These are phyloP conservation scores for Wallacemonas sp. DNA, from an alignment of 208 protist genomes.

Conservation along the genomic window DNA sequence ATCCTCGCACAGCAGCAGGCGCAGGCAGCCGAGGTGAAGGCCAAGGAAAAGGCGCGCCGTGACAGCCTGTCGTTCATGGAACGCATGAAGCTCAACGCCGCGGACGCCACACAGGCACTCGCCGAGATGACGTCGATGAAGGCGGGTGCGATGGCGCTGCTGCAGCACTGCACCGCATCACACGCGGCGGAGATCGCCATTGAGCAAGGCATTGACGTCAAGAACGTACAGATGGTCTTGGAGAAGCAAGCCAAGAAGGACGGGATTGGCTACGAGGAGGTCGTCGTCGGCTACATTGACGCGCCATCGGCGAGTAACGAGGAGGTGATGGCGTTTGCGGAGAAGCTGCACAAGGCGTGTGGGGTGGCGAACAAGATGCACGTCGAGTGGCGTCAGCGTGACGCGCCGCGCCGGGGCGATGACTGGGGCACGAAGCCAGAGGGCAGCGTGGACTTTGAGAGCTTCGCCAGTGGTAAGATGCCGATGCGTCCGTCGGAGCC, in stretches of 20 bases:
- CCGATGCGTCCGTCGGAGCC: neutral
- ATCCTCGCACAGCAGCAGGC: conserved; percentile 47
- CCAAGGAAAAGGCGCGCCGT: conserved; percentile 17
- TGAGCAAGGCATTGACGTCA: conserved; percentile 81
- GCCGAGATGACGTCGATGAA: conserved; percentile 54
- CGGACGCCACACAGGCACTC: conserved; percentile 30
- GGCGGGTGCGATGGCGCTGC: conserved; percentile 69
- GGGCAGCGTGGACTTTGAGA: conserved; percentile 1
- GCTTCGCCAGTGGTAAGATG: neutral
- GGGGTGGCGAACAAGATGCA: conserved; percentile 67
- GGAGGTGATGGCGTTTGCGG: conserved; percentile 78
- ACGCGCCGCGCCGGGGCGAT: neutral
- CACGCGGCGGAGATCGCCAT: conserved; percentile 85
- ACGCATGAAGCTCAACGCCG: conserved; percentile 22
- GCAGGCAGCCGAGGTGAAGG: conserved; percentile 17
- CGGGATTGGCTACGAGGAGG: conserved; percentile 45
- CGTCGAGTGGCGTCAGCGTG: conserved; percentile 47
- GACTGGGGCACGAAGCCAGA: neutral
- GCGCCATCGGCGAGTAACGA: conserved; percentile 62
- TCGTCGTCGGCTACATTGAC: conserved; percentile 88
- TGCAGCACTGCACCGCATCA: conserved; percentile 85
- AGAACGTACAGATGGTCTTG: conserved; percentile 72
- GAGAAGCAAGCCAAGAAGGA: conserved; percentile 45
- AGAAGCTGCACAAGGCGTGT: conserved; percentile 72
- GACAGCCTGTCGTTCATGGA: conserved; percentile 10